Evolutionary conservation across 2,329 filamentous ascomycete species (phyloP), one percentile per base, ranked within the genome.

Genomic region (Penicillium brevicompactum): DNA sequence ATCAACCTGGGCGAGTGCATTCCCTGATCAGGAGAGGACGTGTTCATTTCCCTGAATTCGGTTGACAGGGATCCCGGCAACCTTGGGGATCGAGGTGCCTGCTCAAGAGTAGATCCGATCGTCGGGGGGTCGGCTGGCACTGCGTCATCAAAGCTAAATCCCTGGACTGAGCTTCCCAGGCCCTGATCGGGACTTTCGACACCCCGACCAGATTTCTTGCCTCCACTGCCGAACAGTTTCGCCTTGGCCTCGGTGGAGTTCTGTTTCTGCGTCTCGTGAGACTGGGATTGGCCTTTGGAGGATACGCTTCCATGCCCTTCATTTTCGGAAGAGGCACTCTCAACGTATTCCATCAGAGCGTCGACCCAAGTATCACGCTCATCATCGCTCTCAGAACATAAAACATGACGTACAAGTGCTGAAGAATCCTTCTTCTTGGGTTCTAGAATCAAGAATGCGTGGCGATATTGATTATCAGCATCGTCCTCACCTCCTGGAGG

Each of bases 341-440:
- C 91, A 40, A 96, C 92, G 80, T 95, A 96, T 63, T 91, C 88
- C 56, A 97, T 78, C 40, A 99, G 79, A 21, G 90, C 88, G 54
- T 95, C 90, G 1, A 99, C 93, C 94, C 94, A 99, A 43, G 88
- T 82, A 74, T 99, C 94, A 56, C 94, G 87, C 77, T 99, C 94
- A 56, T 82, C 83, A 66, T 99, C 94, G 67, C 90, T 97, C 74
- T 99, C 94, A 0, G 94, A 93, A 71, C 94, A 99, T 16, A 99
- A 80, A 0, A 99, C 92, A 71, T 99, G 94, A 61, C 93, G 90
- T 22, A 97, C 91, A 50, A 93, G 83, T 63, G 89, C 92, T 21
- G 82, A 87, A 0, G 92, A 92, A 69, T 99, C 94, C 74, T 96
- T 97, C 74, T 92, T 91, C 79, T 99, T 99, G 1, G 93, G 93